Base-by-base conservation (phyloP, 208 protist genomes). In the Wallacemonas sp. region DNA sequence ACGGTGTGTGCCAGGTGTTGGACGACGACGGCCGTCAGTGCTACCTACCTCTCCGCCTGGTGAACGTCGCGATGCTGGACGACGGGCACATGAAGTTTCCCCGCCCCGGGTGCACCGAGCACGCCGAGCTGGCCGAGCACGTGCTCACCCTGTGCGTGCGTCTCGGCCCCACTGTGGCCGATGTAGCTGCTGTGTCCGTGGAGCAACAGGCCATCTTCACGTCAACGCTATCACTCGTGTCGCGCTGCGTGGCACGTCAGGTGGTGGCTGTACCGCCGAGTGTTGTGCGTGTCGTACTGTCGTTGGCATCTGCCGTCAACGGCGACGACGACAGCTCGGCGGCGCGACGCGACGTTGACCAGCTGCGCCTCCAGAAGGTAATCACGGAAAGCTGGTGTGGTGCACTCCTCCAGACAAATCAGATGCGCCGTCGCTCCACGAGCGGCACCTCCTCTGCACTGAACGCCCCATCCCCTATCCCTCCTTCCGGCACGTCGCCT, bases 1-100 rank as follows among this genome's bases (percentile, higher is more conserved):
- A 95, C 21, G 86, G 87, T 52, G 70, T 81, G 10, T 90, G 84
- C 63, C 78, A 88, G 12, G 76, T 95, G 34, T 58, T 92, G 33
- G 86, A 90, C 33, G 39, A 78, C 50, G 69, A 81, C 3, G 71
- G 66, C 34, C 9, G 53, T 15, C 77, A 64, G 34, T 75, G 58
- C 34, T 38, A 67, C 26, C 68, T 92, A 17, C 87, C 89, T 13
- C 69, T 95, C n/a, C 86, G 83, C 5, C 57, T 85, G 21, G 72
- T 83, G n/a, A 66, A 90, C 26, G 64, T 87, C 17, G 73, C 78
- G 5, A 17, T 83, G 37, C 42, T 50, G 9, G 82, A 87, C 33
- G 74, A 80, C 15, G 60, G 66, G 34, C 29, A 17, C 26, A 33
- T 3, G 15, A 42, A 33, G 13, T 45, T 30, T 38, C 41, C 55